Evolutionary conservation across 352 stramenopile species (phyloP), one percentile per base, ranked within the genome.

Genomic region (Phytophthora vignae): DNA sequence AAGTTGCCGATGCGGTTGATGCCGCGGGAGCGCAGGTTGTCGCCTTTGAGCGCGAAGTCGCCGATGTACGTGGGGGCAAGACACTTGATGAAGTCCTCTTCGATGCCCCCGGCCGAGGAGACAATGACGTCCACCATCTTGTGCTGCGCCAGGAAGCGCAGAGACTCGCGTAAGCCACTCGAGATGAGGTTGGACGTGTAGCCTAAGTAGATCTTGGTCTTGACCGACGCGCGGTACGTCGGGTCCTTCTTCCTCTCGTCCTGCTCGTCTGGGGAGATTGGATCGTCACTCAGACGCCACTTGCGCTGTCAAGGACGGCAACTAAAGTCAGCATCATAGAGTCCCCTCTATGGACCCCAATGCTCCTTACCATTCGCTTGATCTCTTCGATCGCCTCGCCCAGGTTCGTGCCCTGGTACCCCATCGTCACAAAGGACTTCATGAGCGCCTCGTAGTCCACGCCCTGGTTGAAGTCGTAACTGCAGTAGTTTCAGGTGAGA

Each of bases 101-200:
- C 93, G 56, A 98, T 91, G 64, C 95, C 94, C 25, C 94, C 94
- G 31, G 87, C 92, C 0, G 91, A 98, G 19, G 92, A 94, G 11
- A 99, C 97, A 62, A 99, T 97, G 21, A 97, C 93, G 78, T 99
- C 98, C 44, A 99, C 88, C 89, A 99, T 97, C 66, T 98, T 98
- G 85, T 99, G 97, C 75, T 99, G 87, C n/a, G 95, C 92, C 15
- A 99, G 72, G 81, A 99, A 99, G 36, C 93, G 92, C 62, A 99
- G 91, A 5, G 98, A 97, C 82, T 99, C 98, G 58, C 98, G 90
- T 53, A 99, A 81, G 5, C 98, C 98, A 63, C 89, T 99, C 3
- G 97, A 99, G 67, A 99, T 99, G 79, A 99, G 92, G 88, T 99
- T 99, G 29, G 93, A 99, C 42, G 98, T 99, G 86, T 99, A 99